Evolutionary conservation across 129 eudicot species (phyloP), one percentile per base, ranked within the genome.

Genomic region (Tagetes patula): DNA sequence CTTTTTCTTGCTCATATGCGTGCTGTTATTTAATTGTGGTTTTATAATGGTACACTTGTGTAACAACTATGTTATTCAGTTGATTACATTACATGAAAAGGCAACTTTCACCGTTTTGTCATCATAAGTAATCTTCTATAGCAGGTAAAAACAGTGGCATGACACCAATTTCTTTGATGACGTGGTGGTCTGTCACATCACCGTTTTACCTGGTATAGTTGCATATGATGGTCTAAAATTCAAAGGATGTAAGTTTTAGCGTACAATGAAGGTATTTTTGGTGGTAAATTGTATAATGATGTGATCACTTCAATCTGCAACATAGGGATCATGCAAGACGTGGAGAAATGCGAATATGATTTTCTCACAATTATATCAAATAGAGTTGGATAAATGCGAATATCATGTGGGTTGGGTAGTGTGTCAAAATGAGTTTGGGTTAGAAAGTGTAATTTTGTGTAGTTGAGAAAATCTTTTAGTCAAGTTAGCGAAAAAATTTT

Each of bases 21-120:
- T 54, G 52, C 52, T 70, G 49, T 53, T 70, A 53, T 49, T 56
- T 53, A 20, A 53, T 37, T 39, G 52, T 54, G 38, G 48, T 53
- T 53, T 70, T 70, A 13, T 20, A 31, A 40, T 53, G n/a, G 3
- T 70, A 70, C n/a, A 32, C 59, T 53, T n/a, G 59, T 5, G 45
- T 61, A 0, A 36, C 42, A 39, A 5, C 20, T 64, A 32, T 64
- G 14, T 13, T 4, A 49, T 49, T 49, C 55, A 13, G 55, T 38
- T 38, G 8, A 30, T 27, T 54, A 5, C 34, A 54, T 54, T 54
- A 32, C 40, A 59, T 6, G 1, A 59, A 59, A 8, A 8, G 31
- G 40, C 33, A 33, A 58, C 39, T 8, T 59, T 33, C 65, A 33
- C 41, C 7, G 3, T 58, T 56, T 58, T 59, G 14, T 32, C 65